A percentile compares a stretch with the other conserved stretches of the same genome.
Conservation (phyloP, 1,284 basidiomycete genomes). For the Stereum hirsutum region DNA sequence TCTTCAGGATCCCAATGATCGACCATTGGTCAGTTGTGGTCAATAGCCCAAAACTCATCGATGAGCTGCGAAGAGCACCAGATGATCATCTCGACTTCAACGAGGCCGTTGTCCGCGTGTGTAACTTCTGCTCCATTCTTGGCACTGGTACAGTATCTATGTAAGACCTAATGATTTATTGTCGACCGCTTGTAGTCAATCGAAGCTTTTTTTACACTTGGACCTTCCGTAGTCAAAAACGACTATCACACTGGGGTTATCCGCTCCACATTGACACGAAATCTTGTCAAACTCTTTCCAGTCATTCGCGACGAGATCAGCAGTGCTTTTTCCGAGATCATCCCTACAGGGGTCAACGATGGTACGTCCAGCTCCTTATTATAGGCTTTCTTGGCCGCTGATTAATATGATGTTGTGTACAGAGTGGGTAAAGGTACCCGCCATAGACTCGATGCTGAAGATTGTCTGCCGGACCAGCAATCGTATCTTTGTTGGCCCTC, state of each 20-base stretch:
- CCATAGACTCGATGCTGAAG: slow-evolving; percentile 23
- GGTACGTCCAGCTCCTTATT: neutral
- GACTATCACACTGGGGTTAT: slow-evolving; percentile 23
- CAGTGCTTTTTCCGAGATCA: slow-evolving; percentile 20
- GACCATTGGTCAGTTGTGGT: slow-evolving; percentile 24
- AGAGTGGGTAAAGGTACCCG: slow-evolving; percentile 30
- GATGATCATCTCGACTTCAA: slow-evolving; percentile 56
- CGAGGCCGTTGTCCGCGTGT: no score
- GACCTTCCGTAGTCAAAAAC: slow-evolving; percentile 9
- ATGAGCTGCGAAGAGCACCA: slow-evolving; percentile 24
- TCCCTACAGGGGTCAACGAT: slow-evolving; percentile 13
- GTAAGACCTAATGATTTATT: no score
- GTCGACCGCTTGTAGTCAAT: no score
- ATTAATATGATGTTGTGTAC: neutral
- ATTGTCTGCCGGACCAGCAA: slow-evolving; percentile 31
- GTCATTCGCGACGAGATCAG: slow-evolving; percentile 26
- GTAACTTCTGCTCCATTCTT: no score
- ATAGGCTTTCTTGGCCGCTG: no score
- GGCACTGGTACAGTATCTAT: no score
- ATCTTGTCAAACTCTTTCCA: slow-evolving; percentile 19
- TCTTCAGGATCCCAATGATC: slow-evolving; percentile 25
- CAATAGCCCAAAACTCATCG: slow-evolving; percentile 20
- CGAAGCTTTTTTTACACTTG: slow-evolving; percentile 7
- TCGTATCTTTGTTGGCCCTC: slow-evolving; percentile 30
- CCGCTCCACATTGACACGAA: slow-evolving; percentile 23